Evolutionary conservation across 2,329 filamentous ascomycete species (phyloP).

Genomic region (Sclerotinia spermophila): DNA sequence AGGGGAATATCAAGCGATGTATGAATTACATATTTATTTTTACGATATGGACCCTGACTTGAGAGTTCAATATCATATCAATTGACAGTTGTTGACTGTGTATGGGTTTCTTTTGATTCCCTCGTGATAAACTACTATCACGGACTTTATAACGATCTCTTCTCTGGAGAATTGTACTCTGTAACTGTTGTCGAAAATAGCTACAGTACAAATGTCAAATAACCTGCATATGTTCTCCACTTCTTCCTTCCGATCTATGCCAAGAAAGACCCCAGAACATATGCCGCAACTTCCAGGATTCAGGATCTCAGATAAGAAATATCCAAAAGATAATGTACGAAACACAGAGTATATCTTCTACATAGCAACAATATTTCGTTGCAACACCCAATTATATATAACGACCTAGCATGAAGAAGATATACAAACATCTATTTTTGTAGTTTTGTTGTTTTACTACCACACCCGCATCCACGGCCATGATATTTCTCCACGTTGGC

Average conservation of each 20-base stretch:
- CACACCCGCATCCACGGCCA: background rate
- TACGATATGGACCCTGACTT: background rate
- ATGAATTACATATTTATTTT: background rate
- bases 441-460: background rate
- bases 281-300: background rate
- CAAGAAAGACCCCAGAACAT: background rate
- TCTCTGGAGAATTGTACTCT: background rate
- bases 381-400: background rate
- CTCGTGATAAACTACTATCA: too few species aligned
- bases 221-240: too few species aligned
- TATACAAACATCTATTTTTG: background rate
- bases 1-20: background rate
- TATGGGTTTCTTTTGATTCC: too few species aligned
- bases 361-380: background rate
- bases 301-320: background rate
- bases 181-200: background rate
- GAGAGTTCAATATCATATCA: background rate
- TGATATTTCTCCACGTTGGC: background rate
- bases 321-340: background rate
- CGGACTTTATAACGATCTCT: background rate
- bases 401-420: background rate
- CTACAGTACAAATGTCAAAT: background rate
- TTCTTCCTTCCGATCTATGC: background rate
- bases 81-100: background rate
- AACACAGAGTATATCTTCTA: background rate